Evolutionary conservation across 306 rosid genomes (phyloP).

Genomic region (Cicer yamashitae): DNA sequence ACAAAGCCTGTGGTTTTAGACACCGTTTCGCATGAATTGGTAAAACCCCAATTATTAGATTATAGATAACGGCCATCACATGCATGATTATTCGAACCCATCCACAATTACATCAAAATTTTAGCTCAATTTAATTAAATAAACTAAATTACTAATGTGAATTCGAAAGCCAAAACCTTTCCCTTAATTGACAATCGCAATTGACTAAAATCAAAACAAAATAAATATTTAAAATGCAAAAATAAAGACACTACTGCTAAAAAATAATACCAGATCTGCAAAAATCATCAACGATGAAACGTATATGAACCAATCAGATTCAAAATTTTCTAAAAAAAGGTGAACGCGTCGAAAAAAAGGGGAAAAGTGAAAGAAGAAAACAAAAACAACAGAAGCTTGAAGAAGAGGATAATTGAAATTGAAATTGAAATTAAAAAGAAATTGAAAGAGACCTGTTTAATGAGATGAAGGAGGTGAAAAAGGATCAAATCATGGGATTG

Average conservation of each 20-base stretch:
- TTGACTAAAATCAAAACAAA: neutral
- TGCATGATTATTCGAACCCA: neutral
- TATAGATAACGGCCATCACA: neutral
- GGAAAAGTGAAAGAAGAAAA: neutral
- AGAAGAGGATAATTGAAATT: neutral
- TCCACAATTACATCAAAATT: neutral
- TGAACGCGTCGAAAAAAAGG: neutral
- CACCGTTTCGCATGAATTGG: conserved; percentile 1
- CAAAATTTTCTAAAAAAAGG: neutral
- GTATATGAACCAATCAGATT: neutral
- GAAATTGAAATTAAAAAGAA: neutral
- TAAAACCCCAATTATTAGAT: neutral
- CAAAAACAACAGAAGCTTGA: neutral
- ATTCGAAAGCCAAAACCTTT: neutral
- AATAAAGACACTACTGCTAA: neutral
- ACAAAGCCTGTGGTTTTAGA: neutral
- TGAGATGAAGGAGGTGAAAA: conserved; percentile 38
- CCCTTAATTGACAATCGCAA: neutral
- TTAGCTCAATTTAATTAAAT: conserved; percentile 19
- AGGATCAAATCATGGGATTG: conserved; percentile 45
- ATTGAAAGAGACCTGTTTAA: conserved; percentile 40
- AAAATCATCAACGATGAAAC: conserved; percentile 22
- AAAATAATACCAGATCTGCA: conserved; percentile 42
- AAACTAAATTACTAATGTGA: neutral
- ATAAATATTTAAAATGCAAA: neutral